Evolutionary conservation across 805 yeast genomes (phyloP), one percentile per base, ranked within the genome.

Genomic region (Candida golubevii): DNA sequence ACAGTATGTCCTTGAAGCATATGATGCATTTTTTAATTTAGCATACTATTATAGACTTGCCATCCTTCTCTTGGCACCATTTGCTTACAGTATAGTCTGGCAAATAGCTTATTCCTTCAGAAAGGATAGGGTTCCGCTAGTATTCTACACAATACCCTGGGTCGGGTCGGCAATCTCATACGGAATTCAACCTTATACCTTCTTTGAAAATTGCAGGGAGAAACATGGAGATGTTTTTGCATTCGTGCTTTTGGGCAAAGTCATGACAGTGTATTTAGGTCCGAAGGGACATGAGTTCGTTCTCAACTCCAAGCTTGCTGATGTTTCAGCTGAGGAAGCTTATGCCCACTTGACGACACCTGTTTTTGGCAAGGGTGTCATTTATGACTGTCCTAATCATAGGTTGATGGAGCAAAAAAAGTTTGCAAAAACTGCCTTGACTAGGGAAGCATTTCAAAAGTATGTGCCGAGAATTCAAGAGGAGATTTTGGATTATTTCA

Each of bases 261-360:
- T 82, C 33, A 88, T 91, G 96, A 90, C 97, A 6, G 99, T 93
- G 45, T 89, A 88, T 61, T 72, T 93, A 57, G 99, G 98, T 39
- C 97, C 98, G 56, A 87, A 87, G 68, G 99, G 99, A 54, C 97
- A 93, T 66, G 99, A 93, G 65, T 90, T 93, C 62, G 88, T 91
- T 37, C 80, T 93, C 56, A 93, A 93, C 66, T 88, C 96, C 35
- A 90, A 87, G 67, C 74, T 85, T 42, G 79, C 82, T 28, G 96
- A 88, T 57, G 98, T 90, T 23, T 83, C 89, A 39, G 99, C 99
- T 38, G 98, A 93, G 65, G 97, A 86, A 39, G 98, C 97, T 33
- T 93, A 93, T 71, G 77, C 83, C 50, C 97, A 90, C 63, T 77
- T 93, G 67, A 93, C 99, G n/a, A 91, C 98, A n/a, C 99, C 99